Evolutionary conservation across 495 filamentous ascomycete genomes (phyloP).

Genomic region (Diplogelasinospora grovesii): DNA sequence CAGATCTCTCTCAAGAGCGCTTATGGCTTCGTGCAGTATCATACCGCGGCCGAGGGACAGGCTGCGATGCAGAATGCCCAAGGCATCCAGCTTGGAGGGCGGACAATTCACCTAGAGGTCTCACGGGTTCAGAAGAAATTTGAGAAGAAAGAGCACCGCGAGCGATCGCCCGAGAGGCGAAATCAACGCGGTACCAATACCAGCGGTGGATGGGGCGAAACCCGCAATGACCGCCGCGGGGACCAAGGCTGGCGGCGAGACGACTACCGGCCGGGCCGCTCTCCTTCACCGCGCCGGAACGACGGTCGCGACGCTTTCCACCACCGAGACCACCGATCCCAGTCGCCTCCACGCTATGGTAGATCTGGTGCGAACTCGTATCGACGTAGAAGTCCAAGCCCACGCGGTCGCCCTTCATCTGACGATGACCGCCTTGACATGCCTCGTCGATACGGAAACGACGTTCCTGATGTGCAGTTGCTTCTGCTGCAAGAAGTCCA

Average conservation of each 20-base stretch:
- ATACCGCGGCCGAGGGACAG: constrained; percentile 65
- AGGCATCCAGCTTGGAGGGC: constrained; percentile 67
- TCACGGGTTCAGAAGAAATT: constrained; percentile 77
- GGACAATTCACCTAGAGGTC: constrained; percentile 91
- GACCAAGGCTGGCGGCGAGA: constrained; percentile 45
- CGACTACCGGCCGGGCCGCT: constrained; percentile 58
- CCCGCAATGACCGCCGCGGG: constrained; percentile 13
- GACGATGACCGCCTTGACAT: constrained; percentile 62
- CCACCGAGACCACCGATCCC: constrained; percentile 48
- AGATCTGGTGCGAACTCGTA: constrained; percentile 51
- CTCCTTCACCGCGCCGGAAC: constrained; percentile 42
- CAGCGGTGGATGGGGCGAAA: background rate
- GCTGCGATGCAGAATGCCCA: constrained; percentile 70
- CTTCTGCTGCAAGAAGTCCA: constrained; percentile 75
- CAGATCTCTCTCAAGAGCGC: constrained; percentile 96
- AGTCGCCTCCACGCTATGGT: constrained; percentile 36
- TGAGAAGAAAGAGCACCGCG: constrained; percentile 46
- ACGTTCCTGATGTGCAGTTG: constrained; percentile 89
- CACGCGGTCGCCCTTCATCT: constrained; percentile 42
- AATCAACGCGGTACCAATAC: constrained; percentile 5
- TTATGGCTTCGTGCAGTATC: constrained; percentile 94
- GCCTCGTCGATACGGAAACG: constrained; percentile 62
- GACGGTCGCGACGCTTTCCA: constrained; percentile 35
- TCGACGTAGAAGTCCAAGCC: constrained; percentile 57
- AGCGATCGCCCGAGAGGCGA: constrained; percentile 25